These are phyloP conservation scores for Testicularia cyperi DNA, from an alignment of 1,284 basidiomycete species.

Conservation along the genomic window DNA sequence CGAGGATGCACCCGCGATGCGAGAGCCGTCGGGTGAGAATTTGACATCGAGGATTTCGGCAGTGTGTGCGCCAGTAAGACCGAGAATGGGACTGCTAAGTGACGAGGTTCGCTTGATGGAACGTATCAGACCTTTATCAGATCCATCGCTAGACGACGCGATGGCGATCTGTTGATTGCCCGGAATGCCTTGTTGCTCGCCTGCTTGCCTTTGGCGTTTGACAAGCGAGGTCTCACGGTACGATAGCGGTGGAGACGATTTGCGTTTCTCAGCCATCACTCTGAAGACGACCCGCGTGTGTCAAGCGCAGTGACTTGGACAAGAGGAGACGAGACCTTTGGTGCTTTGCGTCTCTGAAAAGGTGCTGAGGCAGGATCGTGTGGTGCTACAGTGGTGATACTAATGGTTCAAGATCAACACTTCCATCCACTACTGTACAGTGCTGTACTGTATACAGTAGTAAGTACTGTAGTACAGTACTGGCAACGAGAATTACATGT, in stretches of 20 bases:
- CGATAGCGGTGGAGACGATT: constrained; percentile 39
- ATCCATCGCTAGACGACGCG: constrained; percentile 39
- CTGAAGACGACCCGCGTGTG: no score
- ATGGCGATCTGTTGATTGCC: constrained; percentile 34
- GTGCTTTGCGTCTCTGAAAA: no score
- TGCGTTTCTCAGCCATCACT: constrained; percentile 57
- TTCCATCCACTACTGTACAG: no score
- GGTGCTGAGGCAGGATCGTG: no score
- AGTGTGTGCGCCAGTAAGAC: constrained; percentile 49
- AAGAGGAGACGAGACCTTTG: no score
- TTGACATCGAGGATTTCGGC: constrained; percentile 53
- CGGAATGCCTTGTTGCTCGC: constrained; percentile 9
- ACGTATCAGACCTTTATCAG: constrained; percentile 44
- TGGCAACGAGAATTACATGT: no score
- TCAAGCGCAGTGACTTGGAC: no score
- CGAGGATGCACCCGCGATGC: constrained; percentile 49
- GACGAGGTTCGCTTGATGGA: constrained; percentile 48
- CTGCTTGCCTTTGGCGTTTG: constrained; percentile 47
- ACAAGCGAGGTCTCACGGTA: constrained; percentile 34
- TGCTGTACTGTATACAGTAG: no score
- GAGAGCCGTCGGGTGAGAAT: constrained; percentile 50
- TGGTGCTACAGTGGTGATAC: no score
- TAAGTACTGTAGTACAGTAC: no score
- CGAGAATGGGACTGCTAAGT: constrained; percentile 47
- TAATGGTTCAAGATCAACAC: no score